Base-by-base conservation (phyloP, 2,329 filamentous ascomycete genomes). In the Paecilomyces variotii region DNA sequence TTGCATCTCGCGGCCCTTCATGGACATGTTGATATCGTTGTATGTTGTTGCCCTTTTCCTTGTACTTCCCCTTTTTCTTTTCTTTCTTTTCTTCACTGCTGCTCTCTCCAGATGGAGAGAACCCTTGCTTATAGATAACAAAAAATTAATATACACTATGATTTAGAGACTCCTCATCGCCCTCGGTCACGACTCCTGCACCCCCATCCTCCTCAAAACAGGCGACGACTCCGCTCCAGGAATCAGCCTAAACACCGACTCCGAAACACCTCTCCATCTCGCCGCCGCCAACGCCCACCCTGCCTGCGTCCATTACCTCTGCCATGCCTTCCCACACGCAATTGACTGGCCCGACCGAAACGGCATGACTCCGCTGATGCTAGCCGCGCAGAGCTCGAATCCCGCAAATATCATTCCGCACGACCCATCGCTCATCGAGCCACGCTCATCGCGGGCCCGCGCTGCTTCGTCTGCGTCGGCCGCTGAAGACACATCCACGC, bases 181-280 rank as follows among this genome's bases (percentile, higher is more conserved):
- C n/a, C 80, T 84, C 4, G 89, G 88, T 58, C 91, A 96, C 72
- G 90, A 96, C 72, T 72, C 79, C n/a, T 82, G 81, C 51, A 61
- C 56, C 34, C 64, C 67, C 26, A 59, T 63, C 12, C 57, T 65
- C 19, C 57, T 64, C 55, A 62, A 64, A 51, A 67, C 67, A 53
- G 70, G 68, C 56, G 68, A 67, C 60, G 62, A 68, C 58, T 56
- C 60, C 12, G 63, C 67, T 9, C 64, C 67, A 4, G 85, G 85
- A 55, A 85, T 91, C 30, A 88, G 87, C 11, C 81, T 91, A 62
- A 96, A 95, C 72, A 88, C 90, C 66, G 81, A 87, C 62, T 85
- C 89, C 68, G 87, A 93, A 68, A 95, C 91, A 0, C 87, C 91
- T 0, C 79, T 96, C 54, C 91, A 93, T 84, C 81, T 94, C 2